Percentiles rank a stretch among this genome's conserved stretches.
These are phyloP conservation scores for Phytopythium boreale DNA, from an alignment of 352 stramenopile species.

Conservation along the genomic window DNA sequence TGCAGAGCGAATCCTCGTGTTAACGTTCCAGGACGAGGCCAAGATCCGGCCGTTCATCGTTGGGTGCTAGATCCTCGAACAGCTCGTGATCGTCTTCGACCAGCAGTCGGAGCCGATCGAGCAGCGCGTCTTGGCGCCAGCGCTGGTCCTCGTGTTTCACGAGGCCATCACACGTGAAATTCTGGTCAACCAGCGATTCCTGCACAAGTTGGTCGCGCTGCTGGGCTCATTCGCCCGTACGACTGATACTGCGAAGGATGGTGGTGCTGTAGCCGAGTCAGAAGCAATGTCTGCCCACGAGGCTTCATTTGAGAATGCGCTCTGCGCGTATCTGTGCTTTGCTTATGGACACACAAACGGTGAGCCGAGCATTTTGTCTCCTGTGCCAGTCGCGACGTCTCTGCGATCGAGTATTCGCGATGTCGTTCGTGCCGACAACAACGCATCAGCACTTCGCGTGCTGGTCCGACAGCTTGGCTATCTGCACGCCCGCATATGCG, in stretches of 20 bases:
- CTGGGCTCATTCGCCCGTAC: constrained; percentile 20
- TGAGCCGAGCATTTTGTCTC: not conserved
- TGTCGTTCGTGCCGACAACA: constrained; percentile 38
- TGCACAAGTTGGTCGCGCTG: constrained; percentile 46
- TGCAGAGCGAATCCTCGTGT: constrained; percentile 46
- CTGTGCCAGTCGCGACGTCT: not conserved
- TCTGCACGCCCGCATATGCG: constrained; percentile 22
- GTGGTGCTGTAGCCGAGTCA: not conserved
- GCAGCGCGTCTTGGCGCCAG: constrained; percentile 26
- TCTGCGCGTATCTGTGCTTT: constrained; percentile 55
- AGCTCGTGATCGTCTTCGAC: constrained; percentile 62
- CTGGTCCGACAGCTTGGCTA: constrained; percentile 11
- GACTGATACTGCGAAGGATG: not conserved
- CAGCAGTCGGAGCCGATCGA: constrained; percentile 28
- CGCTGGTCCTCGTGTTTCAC: constrained; percentile 50
- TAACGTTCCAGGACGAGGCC: constrained; percentile 42
- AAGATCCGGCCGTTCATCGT: constrained; percentile 41
- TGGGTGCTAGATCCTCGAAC: constrained; percentile 62
- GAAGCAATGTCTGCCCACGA: constrained; percentile 10
- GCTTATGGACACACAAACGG: constrained; percentile 25
- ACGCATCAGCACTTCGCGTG: constrained; percentile 16
- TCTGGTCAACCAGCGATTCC: constrained; percentile 52
- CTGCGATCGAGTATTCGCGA: constrained; percentile 39
- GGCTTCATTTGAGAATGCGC: constrained; percentile 28
- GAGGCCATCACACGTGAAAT: constrained; percentile 40